Base-by-base conservation (phyloP, 2,329 filamentous ascomycete species). In the Zymoseptoria brevis region DNA sequence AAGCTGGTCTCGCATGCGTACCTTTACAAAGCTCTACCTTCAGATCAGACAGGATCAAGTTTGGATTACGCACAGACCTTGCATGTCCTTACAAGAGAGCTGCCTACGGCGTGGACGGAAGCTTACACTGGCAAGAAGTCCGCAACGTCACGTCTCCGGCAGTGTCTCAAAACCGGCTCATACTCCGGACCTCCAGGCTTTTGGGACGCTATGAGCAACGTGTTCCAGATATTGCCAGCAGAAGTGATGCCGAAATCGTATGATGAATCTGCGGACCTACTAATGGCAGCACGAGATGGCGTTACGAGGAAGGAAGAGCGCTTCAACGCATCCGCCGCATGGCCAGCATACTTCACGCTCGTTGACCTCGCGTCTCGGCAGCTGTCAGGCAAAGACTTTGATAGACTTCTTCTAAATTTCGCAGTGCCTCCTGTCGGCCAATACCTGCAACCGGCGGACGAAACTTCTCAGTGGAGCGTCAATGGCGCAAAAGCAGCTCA, bases 101-200 rank as follows among this genome's bases (percentile, higher is more conserved):
- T 86, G 54, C 86, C 90, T 0, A 80, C 84, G 16, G 78, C 92
- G 8, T 99, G 94, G 94, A 87, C 85, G 1, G 78, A 79, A 4
- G 77, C 83, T 57, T 86, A 86, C 71, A 78, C 74, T 26, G 81
- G 79, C 53, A 86, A 85, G 70, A 81, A 80, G 29, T 70, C 80
- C 7, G 81, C 73, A 60, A 80, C 75, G 61, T 83, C 78, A 60
- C 75, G 87, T 21, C 74, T 99, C 3, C 81, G 83, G 54, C 78
- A 84, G 8, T 94, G 95, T 66, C 77, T 97, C 6, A 86, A 88
- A 62, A 89, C 86, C 67, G 93, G 94, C 2, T 96, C 93, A 0
- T 89, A 96, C 68, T 83, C 85, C n/a, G 87, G 88, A 2, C 78
- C 84, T 0, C 75, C 80, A 3, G 81, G 80, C 8, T 96, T 87